phyloP scores from a whole-genome alignment of 345 rosid species.

The Camelina hispida region DNA sequence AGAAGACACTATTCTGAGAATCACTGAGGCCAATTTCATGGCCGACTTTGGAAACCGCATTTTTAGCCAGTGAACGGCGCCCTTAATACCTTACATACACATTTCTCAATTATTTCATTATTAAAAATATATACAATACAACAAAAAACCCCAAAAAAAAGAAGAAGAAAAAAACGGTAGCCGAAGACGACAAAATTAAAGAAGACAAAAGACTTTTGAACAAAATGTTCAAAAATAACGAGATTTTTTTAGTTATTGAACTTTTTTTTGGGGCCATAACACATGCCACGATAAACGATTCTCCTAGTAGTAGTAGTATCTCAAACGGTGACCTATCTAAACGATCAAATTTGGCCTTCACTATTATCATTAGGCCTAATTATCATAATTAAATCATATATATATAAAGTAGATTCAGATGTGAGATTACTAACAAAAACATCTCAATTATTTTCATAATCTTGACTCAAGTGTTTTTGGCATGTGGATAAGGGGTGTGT shows the following conservation, averaged over 20 bases:
- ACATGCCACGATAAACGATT: conserved; percentile 40
- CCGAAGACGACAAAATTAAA: conserved; percentile 22
- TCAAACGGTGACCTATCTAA: conserved; percentile 24
- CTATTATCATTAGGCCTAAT: too few species aligned
- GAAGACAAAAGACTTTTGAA: conserved; percentile 20
- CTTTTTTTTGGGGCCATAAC: conserved; percentile 10
- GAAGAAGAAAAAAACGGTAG: neutral
- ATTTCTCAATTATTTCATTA: neutral
- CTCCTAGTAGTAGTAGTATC: conserved; percentile 33
- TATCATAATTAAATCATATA: conserved; percentile 3
- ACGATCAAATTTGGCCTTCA: conserved; percentile 11
- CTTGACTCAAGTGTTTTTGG: conserved; percentile 3
- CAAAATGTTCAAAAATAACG: neutral
- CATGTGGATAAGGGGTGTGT: conserved; percentile 29
- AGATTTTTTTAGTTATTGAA: neutral
- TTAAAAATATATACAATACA: neutral
- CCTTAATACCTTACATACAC: conserved; percentile 29
- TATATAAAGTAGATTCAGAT: conserved; percentile 30
- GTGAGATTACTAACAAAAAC: neutral
- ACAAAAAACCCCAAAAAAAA: neutral
- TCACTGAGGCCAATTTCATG: neutral
- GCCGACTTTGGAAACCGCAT: conserved; percentile 42
- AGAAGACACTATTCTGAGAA: conserved; percentile 32
- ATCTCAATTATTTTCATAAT: conserved; percentile 15
- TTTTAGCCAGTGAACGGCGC: conserved; percentile 25